Evolutionary conservation across 2,329 filamentous ascomycete species (phyloP), one percentile per base, ranked within the genome.

Genomic region (Alternaria sp.): DNA sequence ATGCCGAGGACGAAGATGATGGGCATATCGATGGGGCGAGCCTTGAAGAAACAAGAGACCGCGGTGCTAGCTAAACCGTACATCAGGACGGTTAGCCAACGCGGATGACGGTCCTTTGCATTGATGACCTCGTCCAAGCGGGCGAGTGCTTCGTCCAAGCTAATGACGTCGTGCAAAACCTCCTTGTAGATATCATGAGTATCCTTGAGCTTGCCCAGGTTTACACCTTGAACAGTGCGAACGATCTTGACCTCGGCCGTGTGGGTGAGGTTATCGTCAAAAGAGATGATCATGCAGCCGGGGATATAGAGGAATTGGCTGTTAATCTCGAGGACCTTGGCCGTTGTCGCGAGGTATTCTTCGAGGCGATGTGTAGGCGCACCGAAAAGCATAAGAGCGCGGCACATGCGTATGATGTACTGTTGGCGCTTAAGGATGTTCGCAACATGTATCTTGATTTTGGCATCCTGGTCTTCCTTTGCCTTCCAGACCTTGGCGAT

Each of bases 241-340:
- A 92, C 87, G 41, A 93, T 83, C 78, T 91, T 90, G 63, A 92
- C 89, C 72, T 92, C 89, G n/a, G 89, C 88, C 0, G 90, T 92
- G 69, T 92, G 89, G n/a, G 58, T 58, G 28, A 58, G 50, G 14
- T 39, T 50, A 73, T 93, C 90, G 70, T 86, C 92, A 71, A 97
- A 96, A 4, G 91, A 94, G 72, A 96, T 91, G 59, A 97, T 90
- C 93, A 97, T 97, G 71, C 91, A 95, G 0, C 91, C 91, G 0
- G 93, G 93, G 6, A 97, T 86, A 72, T 97, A 97, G 14, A 97
- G 81, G 66, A 94, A 97, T 70, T 96, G 92, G 26, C 89, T 89
- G 66, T 96, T 90, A 21, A 96, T 92, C 75, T 93, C 90, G 23
- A 97, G 85, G 1, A 94, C 90, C 26, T 91, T 86, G 2, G 93